These are phyloP conservation scores for Vitis rotundifolia DNA, from an alignment of 164 flowering plant species.

Conservation along the genomic window DNA sequence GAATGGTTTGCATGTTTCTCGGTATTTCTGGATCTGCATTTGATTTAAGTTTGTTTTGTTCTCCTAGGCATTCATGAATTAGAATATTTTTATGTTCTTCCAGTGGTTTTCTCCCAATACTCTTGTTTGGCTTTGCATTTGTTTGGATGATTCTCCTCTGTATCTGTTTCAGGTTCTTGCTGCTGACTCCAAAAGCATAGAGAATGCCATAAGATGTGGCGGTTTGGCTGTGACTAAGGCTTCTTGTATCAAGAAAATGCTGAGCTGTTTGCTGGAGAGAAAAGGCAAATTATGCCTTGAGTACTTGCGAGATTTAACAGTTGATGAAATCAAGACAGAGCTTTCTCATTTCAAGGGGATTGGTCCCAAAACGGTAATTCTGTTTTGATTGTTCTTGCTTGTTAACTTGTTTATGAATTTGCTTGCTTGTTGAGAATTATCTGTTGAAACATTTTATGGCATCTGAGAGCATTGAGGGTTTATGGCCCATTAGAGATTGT, in stretches of 20 bases:
- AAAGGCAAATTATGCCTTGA: slow-evolving; percentile 82
- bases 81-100: not conserved
- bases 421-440: not conserved
- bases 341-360: slow-evolving; percentile 79
- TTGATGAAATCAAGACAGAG: slow-evolving; percentile 81
- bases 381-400: not conserved
- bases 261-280: slow-evolving; percentile 55
- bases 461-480: not conserved
- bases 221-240: slow-evolving; percentile 87
- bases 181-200: slow-evolving; percentile 62
- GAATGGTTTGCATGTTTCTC: not conserved
- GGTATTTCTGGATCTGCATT: not conserved
- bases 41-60: too few species aligned
- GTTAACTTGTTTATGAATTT: not conserved
- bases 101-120: not conserved
- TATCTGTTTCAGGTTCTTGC: slow-evolving; percentile 57
- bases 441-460: not conserved
- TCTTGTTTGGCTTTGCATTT: not conserved
- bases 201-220: slow-evolving; percentile 86
- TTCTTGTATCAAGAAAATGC: slow-evolving; percentile 70
- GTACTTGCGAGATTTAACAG: slow-evolving; percentile 65
- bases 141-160: not conserved
- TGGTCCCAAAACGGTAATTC: slow-evolving; percentile 87
- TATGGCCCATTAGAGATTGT: not conserved
- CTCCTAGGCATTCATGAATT: too few species aligned